Base-by-base conservation (phyloP, 371 early-diverging fungal genomes). In the Rhizomucor miehei region DNA sequence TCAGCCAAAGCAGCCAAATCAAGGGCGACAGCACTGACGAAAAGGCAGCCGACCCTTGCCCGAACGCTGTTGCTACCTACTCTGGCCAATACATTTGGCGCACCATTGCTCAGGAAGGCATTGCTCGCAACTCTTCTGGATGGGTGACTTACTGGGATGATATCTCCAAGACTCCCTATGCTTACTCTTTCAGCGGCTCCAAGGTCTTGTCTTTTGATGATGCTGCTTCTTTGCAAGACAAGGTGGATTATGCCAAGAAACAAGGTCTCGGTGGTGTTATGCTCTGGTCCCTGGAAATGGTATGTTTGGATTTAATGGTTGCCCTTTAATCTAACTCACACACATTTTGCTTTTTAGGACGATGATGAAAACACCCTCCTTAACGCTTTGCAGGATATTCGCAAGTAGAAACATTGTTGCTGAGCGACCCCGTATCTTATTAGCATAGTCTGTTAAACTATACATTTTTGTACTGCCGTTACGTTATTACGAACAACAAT, bases 141-240 rank as follows among this genome's bases (percentile, higher is more conserved):
- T 62, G 71, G 71, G 39, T 25, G 10, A 46, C 52, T 20, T 48
- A 39, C 5, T 66, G 57, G 76, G 84, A 86, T n/a, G 24, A 46
- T 0, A 65, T 44, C 36, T 67, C 78, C 1, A 40, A 58, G 29
- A 84, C 85, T 5, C 84, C 85, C 0, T 87, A 81, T 73, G 69
- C 85, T 41, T 82, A 69, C 54, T 81, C 77, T 51, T 21, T 45
- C 11, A 10, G 44, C 5, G 67, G 71, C n/a, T 71, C 67, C 35
- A 57, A 62, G 23, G 75, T 84, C 45, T 62, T 88, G 17, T 73
- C 81, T 0, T 88, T 79, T 55, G 88, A 88, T 50, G 78, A 88
- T 43, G 57, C 66, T 9, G 52, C 71, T 36, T 80, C 83, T 20
- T 51, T 84, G 8, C 48, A 46, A 13, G 58, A 56, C 50, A 88